Evolutionary conservation across 306 rosid genomes (phyloP), one percentile per base, ranked within the genome.

Genomic region (Glycyrrhiza uralensis): DNA sequence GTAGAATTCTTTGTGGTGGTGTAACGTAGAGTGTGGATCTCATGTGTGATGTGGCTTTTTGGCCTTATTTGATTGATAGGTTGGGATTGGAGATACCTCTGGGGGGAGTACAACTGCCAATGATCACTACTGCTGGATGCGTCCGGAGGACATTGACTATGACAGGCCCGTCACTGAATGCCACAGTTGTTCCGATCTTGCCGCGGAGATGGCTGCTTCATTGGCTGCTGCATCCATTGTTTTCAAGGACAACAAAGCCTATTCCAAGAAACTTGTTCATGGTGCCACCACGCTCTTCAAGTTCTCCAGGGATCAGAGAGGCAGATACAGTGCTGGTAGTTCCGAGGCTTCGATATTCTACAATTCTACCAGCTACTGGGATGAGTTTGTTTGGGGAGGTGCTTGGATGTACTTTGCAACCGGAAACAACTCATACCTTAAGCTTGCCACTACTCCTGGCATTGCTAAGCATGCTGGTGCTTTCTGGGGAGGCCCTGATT

Each of bases 401-500:
- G 96, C 99, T 50, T 95, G 99, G 99, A 77, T 95, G 89, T 95
- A 95, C 76, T 95, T 84, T 75, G 99, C 99, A 32, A 95, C 99
- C 5, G 99, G 99, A 19, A 95, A 95, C 64, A 66, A 82, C 12
- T 84, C 96, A 1, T 95, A 95, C 74, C 99, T 95, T 61, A 83
- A 78, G 80, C 96, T 95, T 67, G 91, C 96, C 15, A 95, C 99
- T 54, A 15, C 85, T 50, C 95, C 96, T 39, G 91, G 93, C 75
- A 62, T 95, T 36, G 99, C 97, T 54, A 89, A 84, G 83, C 96
- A 91, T 60, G 99, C 99, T 0, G 99, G 99, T 52, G 99, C 97
- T 60, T 95, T 95, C 87, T 89, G 96, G 96, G 99, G 99, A 11
- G 97, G 99, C 71, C 83, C 93, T 66, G 94, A 91, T 74, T 89